Evolutionary conservation across 2,329 filamentous ascomycete species (phyloP).

Genomic region (Pseudogymnoascus sp.): DNA sequence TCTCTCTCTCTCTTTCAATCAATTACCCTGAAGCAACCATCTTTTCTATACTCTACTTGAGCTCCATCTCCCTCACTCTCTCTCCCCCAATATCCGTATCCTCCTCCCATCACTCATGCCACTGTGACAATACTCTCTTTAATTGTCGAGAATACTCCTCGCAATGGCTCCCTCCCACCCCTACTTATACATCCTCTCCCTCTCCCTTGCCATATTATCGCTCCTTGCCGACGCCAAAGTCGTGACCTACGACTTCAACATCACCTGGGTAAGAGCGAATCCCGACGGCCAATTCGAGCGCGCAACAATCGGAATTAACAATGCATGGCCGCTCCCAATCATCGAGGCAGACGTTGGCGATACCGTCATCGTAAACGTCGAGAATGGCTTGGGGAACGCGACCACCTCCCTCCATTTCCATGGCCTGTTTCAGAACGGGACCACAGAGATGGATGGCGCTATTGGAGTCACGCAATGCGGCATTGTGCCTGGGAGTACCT

Average conservation of each 20-base stretch:
- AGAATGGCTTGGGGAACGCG: slow-evolving; percentile 54
- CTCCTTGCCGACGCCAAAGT: slow-evolving; percentile 35
- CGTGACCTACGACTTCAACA: slow-evolving; percentile 55
- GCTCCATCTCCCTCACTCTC: background rate
- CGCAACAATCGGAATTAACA: slow-evolving; percentile 69
- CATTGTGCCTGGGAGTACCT: slow-evolving; percentile 53
- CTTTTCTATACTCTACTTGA: background rate
- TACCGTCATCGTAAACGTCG: slow-evolving; percentile 47
- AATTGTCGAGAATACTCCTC: background rate
- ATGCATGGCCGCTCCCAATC: slow-evolving; percentile 62
- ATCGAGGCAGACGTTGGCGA: slow-evolving; percentile 58
- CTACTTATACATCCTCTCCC: slow-evolving; percentile 30
- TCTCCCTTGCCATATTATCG: slow-evolving; percentile 22
- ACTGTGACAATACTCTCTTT: background rate
- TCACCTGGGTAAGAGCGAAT: slow-evolving; percentile 63
- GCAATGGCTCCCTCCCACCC: slow-evolving; percentile 37
- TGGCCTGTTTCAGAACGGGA: slow-evolving; percentile 60
- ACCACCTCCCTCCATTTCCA: slow-evolving; percentile 61
- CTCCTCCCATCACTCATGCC: background rate
- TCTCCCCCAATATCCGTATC: background rate
- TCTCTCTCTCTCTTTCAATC: background rate
- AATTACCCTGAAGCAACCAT: background rate
- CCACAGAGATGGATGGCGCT: slow-evolving; percentile 63
- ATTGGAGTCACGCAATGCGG: slow-evolving; percentile 57
- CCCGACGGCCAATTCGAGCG: slow-evolving; percentile 59